phyloP scores from a whole-genome alignment of 75 land plant species.

The Pinus tabuliformis region DNA sequence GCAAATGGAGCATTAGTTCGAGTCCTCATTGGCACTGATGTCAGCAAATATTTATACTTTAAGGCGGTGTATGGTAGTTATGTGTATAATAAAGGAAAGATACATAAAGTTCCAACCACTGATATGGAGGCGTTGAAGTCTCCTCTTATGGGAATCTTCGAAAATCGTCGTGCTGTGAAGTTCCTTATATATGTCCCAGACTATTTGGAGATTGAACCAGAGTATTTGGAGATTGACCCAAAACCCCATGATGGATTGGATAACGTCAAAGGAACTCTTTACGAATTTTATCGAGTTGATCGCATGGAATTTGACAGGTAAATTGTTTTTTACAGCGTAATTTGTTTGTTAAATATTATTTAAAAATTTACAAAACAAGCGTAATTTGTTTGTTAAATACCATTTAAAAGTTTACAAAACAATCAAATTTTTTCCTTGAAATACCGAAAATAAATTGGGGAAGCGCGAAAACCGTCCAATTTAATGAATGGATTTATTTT shows the following conservation, averaged over 20 bases:
- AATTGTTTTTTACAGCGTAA: too few species aligned
- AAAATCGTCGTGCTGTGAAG: conserved; percentile 92
- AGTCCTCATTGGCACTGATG: conserved; percentile 71
- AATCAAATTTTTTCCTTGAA: too few species aligned
- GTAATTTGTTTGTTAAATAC: too few species aligned
- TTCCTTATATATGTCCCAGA: conserved; percentile 91
- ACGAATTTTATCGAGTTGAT: conserved; percentile 14
- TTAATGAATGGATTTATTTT: too few species aligned
- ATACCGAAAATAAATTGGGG: too few species aligned
- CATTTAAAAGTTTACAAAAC: too few species aligned
- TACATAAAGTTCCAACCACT: conserved; percentile 89
- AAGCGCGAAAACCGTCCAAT: too few species aligned
- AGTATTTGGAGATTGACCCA: conserved; percentile 83
- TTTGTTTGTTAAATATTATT: too few species aligned
- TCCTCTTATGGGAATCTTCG: conserved; percentile 88
- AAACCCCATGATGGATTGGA: conserved; percentile 94
- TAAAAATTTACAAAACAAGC: too few species aligned
- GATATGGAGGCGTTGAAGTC: conserved; percentile 96
- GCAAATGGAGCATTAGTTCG: conserved; percentile 71
- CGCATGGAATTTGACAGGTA: too few species aligned
- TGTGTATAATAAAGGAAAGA: conserved; percentile 78
- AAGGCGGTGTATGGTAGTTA: conserved; percentile 78
- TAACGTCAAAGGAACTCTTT: conserved; percentile 77
- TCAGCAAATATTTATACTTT: conserved; percentile 59
- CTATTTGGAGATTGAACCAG: conserved; percentile 81